Evolutionary conservation across 2,329 filamentous ascomycete species (phyloP), one percentile per base, ranked within the genome.

Genomic region (Scedosporium dehoogii): DNA sequence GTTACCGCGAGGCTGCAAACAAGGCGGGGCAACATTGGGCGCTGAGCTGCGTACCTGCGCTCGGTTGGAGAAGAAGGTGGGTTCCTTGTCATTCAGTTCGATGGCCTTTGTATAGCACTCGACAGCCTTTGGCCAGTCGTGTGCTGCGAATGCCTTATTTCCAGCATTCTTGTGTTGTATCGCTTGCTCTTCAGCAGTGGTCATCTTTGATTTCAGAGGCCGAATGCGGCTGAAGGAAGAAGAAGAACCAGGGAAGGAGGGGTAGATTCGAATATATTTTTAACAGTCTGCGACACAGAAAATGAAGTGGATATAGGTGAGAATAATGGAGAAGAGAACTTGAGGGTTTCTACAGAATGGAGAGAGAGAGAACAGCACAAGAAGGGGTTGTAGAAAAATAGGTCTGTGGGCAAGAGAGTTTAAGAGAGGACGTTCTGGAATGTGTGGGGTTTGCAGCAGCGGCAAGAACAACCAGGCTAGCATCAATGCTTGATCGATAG

Each of bases 21-120:
- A 29, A 27, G 41, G 58, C 23, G 58, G 58, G 58, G 58, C 21
- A 14, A 44, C 58, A 63, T 61, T 44, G 62, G 66, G 68, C 70
- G 25, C 25, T 25, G 29, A 56, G 53, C 58, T 53, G 60, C 65
- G 63, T 75, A 96, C 93, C 84, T 97, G 93, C 21, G 94, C 94
- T 73, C 94, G 84, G 78, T 99, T 99, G 69, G 91, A 92, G 78
- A 86, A 97, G 78, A 92, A 97, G 0, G 92, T 89, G 6, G 92
- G 90, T 71, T 97, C 89, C 68, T 89, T 81, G 71, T 88, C 85
- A 76, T 96, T 87, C 68, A 90, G 77, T 64, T 89, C 87, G 72
- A 99, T 97, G 27, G 93, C 93, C 76, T 96, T 84, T 62, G 85
- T 86, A 75, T 99, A 99, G 68, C 87, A 85, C 1, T 92, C 87